Evolutionary conservation across 345 rosid genomes (phyloP).

Genomic region (Noccaea caerulescens): DNA sequence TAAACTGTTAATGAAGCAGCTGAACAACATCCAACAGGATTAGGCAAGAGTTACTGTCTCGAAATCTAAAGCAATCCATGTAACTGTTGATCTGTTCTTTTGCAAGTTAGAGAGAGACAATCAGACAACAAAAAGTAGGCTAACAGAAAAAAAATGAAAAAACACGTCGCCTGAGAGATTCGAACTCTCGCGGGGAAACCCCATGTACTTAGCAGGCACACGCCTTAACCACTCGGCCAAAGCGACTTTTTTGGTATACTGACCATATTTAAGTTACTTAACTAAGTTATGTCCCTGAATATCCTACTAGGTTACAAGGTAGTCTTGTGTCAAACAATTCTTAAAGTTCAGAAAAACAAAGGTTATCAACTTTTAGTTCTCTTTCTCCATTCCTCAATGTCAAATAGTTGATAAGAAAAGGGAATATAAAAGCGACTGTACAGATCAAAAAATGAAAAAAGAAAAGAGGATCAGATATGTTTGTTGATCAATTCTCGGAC

Average conservation of each 20-base stretch:
- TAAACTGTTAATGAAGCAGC: neutral
- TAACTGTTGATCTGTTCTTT: neutral
- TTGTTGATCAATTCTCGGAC: constrained; percentile 78
- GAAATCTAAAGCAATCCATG: neutral
- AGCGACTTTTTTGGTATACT: constrained; percentile 15
- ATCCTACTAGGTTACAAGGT: too few relatives aligned
- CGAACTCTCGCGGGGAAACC: constrained; percentile 82
- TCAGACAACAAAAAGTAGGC: neutral
- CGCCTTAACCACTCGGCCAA: constrained; percentile 75
- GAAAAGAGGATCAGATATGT: constrained; percentile 42
- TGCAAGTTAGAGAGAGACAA: neutral
- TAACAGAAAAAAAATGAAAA: neutral
- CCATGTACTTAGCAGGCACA: constrained; percentile 75
- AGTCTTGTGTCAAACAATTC: too few relatives aligned
- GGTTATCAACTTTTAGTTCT: neutral
- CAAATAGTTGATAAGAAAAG: neutral
- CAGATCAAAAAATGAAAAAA: neutral
- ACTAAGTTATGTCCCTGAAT: neutral
- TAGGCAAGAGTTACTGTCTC: neutral
- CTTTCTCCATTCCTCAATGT: constrained; percentile 1
- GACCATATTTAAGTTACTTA: fast-evolving
- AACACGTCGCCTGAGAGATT: constrained; percentile 70
- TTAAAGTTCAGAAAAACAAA: too few relatives aligned
- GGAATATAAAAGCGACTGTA: constrained; percentile 21
- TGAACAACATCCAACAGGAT: neutral